Base-by-base conservation (phyloP, 1,284 basidiomycete genomes). In the Tylopilus sp. region DNA sequence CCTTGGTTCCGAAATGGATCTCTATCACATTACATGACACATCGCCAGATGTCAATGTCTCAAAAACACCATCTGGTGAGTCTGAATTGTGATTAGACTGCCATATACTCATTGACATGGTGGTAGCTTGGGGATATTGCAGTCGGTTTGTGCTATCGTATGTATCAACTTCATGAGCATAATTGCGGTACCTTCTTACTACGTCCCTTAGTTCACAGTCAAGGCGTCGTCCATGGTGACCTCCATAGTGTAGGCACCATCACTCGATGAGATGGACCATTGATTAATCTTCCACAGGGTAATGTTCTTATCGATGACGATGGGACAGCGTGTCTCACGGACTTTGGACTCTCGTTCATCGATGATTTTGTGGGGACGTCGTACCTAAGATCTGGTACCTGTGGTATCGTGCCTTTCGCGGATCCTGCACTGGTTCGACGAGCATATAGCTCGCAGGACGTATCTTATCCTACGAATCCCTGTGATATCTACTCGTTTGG, bases 321-420 rank as follows among this genome's bases (percentile, higher is more conserved):
- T n/a, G 63, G 60, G 12, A 52, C 49, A 15, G 62, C 64, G 41
- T 56, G 63, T 18, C 46, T 64, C 13, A 48, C 58, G 0, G 71
- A 74, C 47, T 74, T 73, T 43, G 72, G 71, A 9, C 58, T 72
- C 11, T 73, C 72, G 0, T 55, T 61, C 28, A 54, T 67, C 40
- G 53, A 47, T 4, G 71, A 71, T 28, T 61, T 68, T 29, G 49
- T 64, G 40, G 64, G 63, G 11, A 62, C 62, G 3, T 62, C 70
- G 4, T 71, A 71, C 39, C 41, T 66, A 28, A 66, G 55, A 2
- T 69, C 65, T 2, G 54, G 58, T 6, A 55, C 69, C 7, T 60
- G 60, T 28, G 71, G 69, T 10, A 50, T 51, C 13, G 41, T 69
- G 12, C 61, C 64, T 19, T 74, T 69, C 56, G 59, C 67, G 23